Base-by-base conservation (phyloP, 176 grass and related monocot genomes). In the Zea luxurians region DNA sequence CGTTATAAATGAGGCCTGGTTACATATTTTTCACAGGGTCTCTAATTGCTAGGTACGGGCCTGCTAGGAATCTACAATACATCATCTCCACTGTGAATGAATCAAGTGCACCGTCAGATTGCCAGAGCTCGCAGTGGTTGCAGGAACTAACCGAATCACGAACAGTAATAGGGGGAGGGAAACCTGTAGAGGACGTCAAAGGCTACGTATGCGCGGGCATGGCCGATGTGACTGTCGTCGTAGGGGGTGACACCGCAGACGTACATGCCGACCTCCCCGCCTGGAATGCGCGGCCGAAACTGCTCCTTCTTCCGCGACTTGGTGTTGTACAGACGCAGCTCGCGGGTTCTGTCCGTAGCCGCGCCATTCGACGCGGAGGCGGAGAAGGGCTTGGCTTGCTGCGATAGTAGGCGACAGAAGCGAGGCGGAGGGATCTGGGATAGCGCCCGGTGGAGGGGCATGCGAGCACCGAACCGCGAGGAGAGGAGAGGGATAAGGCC, bases 191-290 rank as follows among this genome's bases (percentile, higher is more conserved):
- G 88, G 55, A 93, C 84, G 40, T 97, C 94, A 52, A 97, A 97
- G 79, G 94, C 92, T 27, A 97, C 91, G 48, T 97, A 97, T 62
- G 86, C 94, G 37, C 94, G 83, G 27, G 94, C 94, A 76, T 97
- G 94, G 20, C 94, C 94, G 78, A 97, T 90, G 79, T 97, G 94
- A 76, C 94, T 93, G 91, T 91, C 80, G 78, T 97, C 94, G 73
- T 97, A 97, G 20, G 91, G 76, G 48, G 94, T 97, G 73, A 97
- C 86, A 15, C 94, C 94, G 66, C 94, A 97, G 16, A 97, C 94
- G 83, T 97, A 97, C 94, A 97, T 97, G 58, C 94, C 89, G 47
- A 92, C 91, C 77, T 83, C 85, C 16, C 91, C 82, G 38, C 72
- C 76, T 13, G 87, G 82, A 36, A 64, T 83, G 57, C 87, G 85